Percentiles rank a stretch among this genome's conserved stretches.
These are phyloP conservation scores for Tranzscheliella williamsii DNA, from an alignment of 1,284 basidiomycete genomes.

Conservation along the genomic window DNA sequence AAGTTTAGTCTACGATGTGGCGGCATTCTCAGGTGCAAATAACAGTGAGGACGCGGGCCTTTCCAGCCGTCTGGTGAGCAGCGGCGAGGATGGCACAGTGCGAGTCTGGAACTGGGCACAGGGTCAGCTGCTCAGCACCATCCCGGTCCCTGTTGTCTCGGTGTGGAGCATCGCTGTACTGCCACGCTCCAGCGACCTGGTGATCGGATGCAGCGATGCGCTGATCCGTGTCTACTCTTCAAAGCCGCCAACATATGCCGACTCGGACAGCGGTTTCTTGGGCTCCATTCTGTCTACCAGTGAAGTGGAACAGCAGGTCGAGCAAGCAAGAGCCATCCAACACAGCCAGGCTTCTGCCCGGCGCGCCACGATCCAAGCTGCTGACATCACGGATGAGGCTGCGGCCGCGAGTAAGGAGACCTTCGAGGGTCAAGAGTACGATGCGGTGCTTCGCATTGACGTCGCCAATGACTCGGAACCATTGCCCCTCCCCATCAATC, in stretches of 20 bases:
- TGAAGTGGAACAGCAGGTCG: conserved; percentile 2
- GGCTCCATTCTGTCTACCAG: conserved; percentile 7
- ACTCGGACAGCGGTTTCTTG: conserved; percentile 3
- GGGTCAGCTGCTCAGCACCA: conserved; percentile 7
- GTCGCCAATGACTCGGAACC: conserved; percentile 38
- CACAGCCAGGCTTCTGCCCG: conserved; percentile 1
- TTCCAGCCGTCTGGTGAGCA: conserved; percentile 9
- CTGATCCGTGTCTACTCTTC: conserved; percentile 34
- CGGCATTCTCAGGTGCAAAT: no score
- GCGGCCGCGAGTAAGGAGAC: background rate
- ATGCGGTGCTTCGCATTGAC: conserved; percentile 36
- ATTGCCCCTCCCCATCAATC: conserved; percentile 23
- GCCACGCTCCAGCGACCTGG: conserved; percentile 25
- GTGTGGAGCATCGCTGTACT: conserved; percentile 35
- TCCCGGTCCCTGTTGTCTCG: conserved; percentile 26
- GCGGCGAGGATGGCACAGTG: conserved; percentile 35
- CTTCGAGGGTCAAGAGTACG: conserved; percentile 22
- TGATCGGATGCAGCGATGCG: conserved; percentile 31
- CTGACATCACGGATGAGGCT: background rate
- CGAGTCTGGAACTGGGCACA: conserved; percentile 27
- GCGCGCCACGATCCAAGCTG: background rate
- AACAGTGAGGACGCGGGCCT: background rate
- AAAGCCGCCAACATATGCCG: background rate
- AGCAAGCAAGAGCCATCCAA: conserved; percentile 1
- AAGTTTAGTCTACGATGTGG: conserved; percentile 33